A percentile compares a stretch with the other conserved stretches of the same genome.
phyloP scores from a whole-genome alignment of 108 stramenopile genomes.

The Nitzschia sp. region DNA sequence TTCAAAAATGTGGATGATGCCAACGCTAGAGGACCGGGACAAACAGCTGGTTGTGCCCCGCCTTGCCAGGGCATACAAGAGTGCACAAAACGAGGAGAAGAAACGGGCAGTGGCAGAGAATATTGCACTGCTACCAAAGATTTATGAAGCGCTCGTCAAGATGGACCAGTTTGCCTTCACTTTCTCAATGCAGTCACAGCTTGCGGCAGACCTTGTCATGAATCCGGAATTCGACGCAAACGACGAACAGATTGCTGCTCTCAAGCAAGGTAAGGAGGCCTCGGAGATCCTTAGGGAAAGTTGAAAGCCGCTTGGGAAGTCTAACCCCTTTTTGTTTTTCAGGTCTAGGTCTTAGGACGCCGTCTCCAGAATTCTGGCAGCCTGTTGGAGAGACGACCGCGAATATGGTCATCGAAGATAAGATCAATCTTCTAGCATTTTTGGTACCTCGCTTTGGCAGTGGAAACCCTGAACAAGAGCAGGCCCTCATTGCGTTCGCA shows the following conservation, averaged over 20 bases:
- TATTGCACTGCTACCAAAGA: constrained; percentile 63
- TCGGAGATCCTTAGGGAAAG: too few species aligned
- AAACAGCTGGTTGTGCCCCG: constrained; percentile 80
- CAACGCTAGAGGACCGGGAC: constrained; percentile 79
- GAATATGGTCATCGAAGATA: constrained; percentile 81
- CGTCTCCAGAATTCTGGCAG: constrained; percentile 83
- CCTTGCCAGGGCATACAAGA: constrained; percentile 56
- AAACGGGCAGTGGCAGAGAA: constrained; percentile 51
- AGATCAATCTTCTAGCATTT: constrained; percentile 83
- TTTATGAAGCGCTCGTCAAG: constrained; percentile 82
- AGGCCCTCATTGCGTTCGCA: constrained; percentile 66
- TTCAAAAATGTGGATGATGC: constrained; percentile 84
- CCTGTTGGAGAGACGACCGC: constrained; percentile 84
- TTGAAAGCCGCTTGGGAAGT: constrained; percentile 18
- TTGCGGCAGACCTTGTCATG: constrained; percentile 78
- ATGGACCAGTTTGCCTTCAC: constrained; percentile 91
- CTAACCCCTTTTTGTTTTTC: constrained; percentile 6
- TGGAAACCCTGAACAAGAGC: constrained; percentile 65
- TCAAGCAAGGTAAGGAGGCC: constrained; percentile 84
- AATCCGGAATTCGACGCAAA: constrained; percentile 76
- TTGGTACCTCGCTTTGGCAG: constrained; percentile 85
- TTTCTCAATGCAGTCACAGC: constrained; percentile 87
- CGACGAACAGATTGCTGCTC: constrained; percentile 76
- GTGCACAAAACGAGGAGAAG: constrained; percentile 23
- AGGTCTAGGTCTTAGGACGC: constrained; percentile 81